Base-by-base conservation (phyloP, 192 early-diverging fungal species). In the Coemansia sp. region DNA sequence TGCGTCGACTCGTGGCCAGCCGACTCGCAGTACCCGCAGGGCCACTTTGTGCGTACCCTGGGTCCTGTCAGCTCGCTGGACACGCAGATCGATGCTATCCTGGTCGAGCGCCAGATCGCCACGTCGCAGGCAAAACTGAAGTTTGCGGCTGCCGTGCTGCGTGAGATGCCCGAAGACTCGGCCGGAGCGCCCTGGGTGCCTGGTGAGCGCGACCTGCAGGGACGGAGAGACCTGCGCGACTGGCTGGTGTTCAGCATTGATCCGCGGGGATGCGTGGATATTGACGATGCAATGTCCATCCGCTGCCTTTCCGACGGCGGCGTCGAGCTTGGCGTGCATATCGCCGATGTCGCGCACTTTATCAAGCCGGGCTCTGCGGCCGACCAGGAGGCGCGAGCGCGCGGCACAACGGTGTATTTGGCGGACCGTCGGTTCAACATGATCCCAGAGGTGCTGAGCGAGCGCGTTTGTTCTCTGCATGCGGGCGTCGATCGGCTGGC, bases 391-490 rank as follows among this genome's bases (percentile, higher is more conserved):
- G 90, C 90, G 14, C 70, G 83, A 55, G 84, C 84, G 27, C 83
- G 90, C 52, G 89, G 86, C 22, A 90, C 90, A 0, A 91, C 90
- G 0, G 86, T 91, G 16, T 91, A 91, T 54, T 62, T 91, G 53
- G 88, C 90, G 6, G 90, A 91, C 77, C 81, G 90, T 10, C 77
- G 90, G 27, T 91, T 91, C 73, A 89, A 91, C 70, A 91, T 91
- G 90, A 62, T 91, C 10, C 90, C 90, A 4, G 83, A 84, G 36
- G 83, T 89, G 0, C 69, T 91, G 13, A 88, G 87, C 67, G 90
- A 91, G 65, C 73, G 78, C 35, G 62, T 89, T 6, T 91, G 90
- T 58, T 91, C 90, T 13, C 67, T 91, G 54, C 84, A 88, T 5
- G 79, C 84, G 39, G 70, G 83, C 47, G 74, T 83, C 16, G 90